Conservation (phyloP, 1,284 basidiomycete species). For the Moesziomyces sp. region DNA sequence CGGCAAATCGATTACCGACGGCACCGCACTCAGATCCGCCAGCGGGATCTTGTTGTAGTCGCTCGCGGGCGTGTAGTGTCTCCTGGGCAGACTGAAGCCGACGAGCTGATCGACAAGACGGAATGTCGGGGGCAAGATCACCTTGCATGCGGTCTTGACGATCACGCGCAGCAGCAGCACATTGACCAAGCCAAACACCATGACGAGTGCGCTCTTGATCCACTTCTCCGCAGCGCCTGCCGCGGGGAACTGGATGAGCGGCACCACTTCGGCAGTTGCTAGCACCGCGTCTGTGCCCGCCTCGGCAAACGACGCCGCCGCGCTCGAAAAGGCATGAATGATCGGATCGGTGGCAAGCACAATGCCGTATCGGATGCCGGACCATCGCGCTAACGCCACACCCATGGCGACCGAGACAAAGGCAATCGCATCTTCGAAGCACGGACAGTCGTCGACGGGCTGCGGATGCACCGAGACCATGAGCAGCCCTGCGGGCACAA, state of each 20-base stretch:
- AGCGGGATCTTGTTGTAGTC: constrained; percentile 54
- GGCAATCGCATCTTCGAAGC: constrained; percentile 97
- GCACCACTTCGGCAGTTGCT: background rate
- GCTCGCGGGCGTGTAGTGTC: constrained; percentile 55
- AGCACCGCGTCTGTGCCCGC: background rate
- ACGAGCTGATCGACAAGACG: constrained; percentile 45
- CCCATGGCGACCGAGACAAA: constrained; percentile 87
- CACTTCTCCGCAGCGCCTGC: constrained; percentile 17
- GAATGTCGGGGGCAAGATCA: constrained; percentile 55
- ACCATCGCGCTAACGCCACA: constrained; percentile 78
- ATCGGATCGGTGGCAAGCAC: constrained; percentile 25
- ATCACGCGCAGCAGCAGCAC: constrained; percentile 88
- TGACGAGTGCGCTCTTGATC: constrained; percentile 67
- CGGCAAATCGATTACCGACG: constrained; percentile 45
- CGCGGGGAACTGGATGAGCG: constrained; percentile 28
- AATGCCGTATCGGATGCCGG: constrained; percentile 28
- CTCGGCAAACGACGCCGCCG: constrained; percentile 6
- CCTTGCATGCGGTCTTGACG: constrained; percentile 51
- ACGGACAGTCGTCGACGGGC: constrained; percentile 89
- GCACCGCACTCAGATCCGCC: constrained; percentile 37
- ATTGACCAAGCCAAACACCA: constrained; percentile 71
- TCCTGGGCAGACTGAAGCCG: constrained; percentile 56
- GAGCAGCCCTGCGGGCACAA: constrained; percentile 76
- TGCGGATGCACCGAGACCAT: constrained; percentile 87
- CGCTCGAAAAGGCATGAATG: constrained; percentile 18